Evolutionary conservation across 345 rosid species (phyloP).

Genomic region (Physaria fendleri): DNA sequence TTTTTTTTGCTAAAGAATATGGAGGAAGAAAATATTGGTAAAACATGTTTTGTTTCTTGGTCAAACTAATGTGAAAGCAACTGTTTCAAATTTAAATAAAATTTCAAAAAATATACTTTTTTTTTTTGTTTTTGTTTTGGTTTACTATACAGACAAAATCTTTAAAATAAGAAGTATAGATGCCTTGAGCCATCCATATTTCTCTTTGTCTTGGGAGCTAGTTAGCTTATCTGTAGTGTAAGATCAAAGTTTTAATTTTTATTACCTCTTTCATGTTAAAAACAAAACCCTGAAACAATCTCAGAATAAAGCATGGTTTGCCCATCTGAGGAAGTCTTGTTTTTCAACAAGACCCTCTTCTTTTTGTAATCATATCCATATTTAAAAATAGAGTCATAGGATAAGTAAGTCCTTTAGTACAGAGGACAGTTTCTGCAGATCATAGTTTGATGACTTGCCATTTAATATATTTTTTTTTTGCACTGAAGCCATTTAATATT

Average conservation of each 20-base stretch:
- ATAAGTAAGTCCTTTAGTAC: background rate
- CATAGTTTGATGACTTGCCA: conserved; percentile 6
- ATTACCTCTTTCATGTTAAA: conserved; percentile 20
- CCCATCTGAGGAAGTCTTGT: conserved; percentile 14
- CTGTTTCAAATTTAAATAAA: background rate
- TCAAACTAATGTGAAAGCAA: conserved; percentile 23
- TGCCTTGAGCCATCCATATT: conserved; percentile 57
- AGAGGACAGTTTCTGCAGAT: conserved; percentile 8
- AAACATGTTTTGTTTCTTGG: conserved; percentile 9
- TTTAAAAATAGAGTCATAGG: conserved; percentile 13
- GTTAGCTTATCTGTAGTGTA: conserved; percentile 7
- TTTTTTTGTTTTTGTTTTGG: conserved; percentile 3
- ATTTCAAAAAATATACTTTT: background rate
- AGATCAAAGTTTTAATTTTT: conserved; percentile 11
- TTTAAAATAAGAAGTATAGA: conserved; percentile 9
- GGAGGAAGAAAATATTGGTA: background rate
- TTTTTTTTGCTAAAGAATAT: conserved; percentile 4
- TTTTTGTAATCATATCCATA: conserved; percentile 10
- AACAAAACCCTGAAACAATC: conserved; percentile 26
- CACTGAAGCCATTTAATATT: background rate
- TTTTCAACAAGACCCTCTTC: conserved; percentile 7
- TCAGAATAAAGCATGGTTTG: conserved; percentile 22
- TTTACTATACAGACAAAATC: conserved; percentile 13
- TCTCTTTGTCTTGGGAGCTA: conserved; percentile 13
- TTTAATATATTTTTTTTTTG: too few species aligned